phyloP scores from a whole-genome alignment of 257 asterid species.

The Nicotiana paniculata region DNA sequence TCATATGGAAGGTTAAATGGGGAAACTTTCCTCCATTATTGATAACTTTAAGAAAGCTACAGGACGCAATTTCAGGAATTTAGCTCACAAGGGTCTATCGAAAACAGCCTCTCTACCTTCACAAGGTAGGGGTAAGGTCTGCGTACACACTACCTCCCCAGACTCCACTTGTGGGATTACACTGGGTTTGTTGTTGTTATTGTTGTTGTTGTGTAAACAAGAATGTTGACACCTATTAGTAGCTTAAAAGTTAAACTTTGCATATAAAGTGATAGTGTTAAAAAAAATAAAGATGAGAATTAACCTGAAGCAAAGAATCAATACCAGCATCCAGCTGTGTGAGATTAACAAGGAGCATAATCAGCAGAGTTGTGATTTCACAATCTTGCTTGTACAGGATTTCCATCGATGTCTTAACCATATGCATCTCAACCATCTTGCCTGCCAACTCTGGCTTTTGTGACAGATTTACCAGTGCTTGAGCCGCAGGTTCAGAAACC shows the following conservation, averaged over 20 bases:
- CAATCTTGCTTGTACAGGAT: constrained; percentile 54
- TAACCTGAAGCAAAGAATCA: constrained; percentile 85
- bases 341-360: constrained; percentile 90
- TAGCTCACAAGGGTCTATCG: not conserved
- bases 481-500: constrained; percentile 89
- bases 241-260: not conserved
- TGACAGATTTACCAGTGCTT: constrained; percentile 86
- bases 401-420: constrained; percentile 57
- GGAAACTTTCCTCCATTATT: not conserved
- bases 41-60: not conserved
- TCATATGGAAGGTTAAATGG: not conserved
- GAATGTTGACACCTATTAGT: not conserved
- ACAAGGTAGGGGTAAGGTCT: no score
- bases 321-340: constrained; percentile 82
- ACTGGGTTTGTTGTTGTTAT: no score
- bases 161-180: no score
- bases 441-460: constrained; percentile 55
- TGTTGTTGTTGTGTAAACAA: not conserved
- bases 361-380: constrained; percentile 51
- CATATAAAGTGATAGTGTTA: not conserved
- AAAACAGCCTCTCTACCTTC: no score
- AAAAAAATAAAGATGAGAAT: not conserved
- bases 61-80: not conserved
- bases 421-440: constrained; percentile 58
- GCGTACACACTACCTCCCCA: no score